Conservation (phyloP, 140 eudicot genomes). For the Ambrosia hybrid region DNA sequence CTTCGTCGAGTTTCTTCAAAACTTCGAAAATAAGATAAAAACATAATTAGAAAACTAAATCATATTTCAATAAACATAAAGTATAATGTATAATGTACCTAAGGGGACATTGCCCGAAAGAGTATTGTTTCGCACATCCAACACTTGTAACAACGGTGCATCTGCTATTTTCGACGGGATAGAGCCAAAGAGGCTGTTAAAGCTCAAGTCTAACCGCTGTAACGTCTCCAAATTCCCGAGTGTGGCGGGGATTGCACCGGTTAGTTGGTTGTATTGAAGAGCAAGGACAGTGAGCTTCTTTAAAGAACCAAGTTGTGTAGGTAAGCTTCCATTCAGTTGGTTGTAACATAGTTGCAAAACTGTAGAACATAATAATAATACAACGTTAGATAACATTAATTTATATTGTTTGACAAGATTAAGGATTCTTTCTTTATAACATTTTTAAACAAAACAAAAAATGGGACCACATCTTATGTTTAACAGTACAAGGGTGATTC, state of each 20-base stretch:
- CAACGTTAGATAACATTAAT: background rate
- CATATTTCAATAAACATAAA: background rate
- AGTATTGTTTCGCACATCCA: constrained; percentile 77
- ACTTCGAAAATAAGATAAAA: constrained; percentile 29
- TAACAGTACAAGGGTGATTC: no score
- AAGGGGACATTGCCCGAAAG: constrained; percentile 87
- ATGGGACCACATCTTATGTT: no score
- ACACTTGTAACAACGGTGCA: constrained; percentile 56
- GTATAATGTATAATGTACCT: constrained; percentile 42
- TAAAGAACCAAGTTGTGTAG: constrained; percentile 69
- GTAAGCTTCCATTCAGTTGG: constrained; percentile 79
- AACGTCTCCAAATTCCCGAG: constrained; percentile 61
- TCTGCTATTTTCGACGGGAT: constrained; percentile 73
- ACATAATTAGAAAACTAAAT: background rate
- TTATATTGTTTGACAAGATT: background rate
- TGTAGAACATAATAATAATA: constrained; percentile 25
- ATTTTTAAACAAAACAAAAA: no score
- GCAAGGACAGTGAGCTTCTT: constrained; percentile 89
- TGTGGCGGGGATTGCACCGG: constrained; percentile 86
- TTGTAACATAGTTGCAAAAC: constrained; percentile 94
- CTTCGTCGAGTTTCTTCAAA: constrained; percentile 74
- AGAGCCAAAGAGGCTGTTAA: constrained; percentile 68
- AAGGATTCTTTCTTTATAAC: no score
- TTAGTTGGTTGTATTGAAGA: constrained; percentile 70
- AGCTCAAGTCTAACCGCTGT: constrained; percentile 74